These are phyloP conservation scores for Arachnopeziza araneosa DNA, from an alignment of 2,329 filamentous ascomycete genomes.

Conservation along the genomic window DNA sequence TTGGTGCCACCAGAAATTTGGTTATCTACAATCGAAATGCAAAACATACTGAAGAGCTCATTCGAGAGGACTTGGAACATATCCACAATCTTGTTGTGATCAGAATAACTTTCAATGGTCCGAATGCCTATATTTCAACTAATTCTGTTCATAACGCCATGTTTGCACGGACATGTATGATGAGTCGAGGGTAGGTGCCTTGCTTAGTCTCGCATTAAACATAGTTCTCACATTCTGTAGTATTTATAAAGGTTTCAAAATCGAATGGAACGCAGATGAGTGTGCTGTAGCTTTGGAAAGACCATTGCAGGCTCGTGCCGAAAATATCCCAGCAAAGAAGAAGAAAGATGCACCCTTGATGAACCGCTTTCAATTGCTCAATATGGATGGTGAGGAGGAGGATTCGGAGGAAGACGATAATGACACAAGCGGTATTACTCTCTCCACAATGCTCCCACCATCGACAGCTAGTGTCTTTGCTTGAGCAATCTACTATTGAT, in stretches of 20 bases:
- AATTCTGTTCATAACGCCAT: constrained; percentile 74
- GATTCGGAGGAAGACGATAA: constrained; percentile 19
- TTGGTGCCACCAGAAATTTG: constrained; percentile 69
- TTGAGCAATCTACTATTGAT: background rate
- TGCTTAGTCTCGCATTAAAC: background rate
- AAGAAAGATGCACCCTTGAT: constrained; percentile 34
- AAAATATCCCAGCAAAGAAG: constrained; percentile 32
- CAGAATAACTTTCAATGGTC: constrained; percentile 51
- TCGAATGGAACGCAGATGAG: constrained; percentile 69
- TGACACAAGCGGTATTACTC: constrained; percentile 12
- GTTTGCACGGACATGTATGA: constrained; percentile 74
- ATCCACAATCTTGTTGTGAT: constrained; percentile 75
- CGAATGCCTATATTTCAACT: constrained; percentile 62
- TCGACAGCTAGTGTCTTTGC: constrained; percentile 8
- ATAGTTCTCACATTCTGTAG: constrained; percentile 33
- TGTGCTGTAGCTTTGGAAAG: constrained; percentile 45
- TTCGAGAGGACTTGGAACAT: constrained; percentile 72
- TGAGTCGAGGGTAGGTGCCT: constrained; percentile 38
- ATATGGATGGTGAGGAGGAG: constrained; percentile 40
- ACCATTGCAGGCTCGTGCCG: constrained; percentile 22
- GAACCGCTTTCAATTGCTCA: constrained; percentile 60
- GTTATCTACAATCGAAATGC: constrained; percentile 56
- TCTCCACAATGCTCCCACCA: constrained; percentile 9
- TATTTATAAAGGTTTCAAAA: constrained; percentile 63
- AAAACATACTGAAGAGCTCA: constrained; percentile 54